Conservation (phyloP, 768 basidiomycete species). For the Macrocybe gigantea region DNA sequence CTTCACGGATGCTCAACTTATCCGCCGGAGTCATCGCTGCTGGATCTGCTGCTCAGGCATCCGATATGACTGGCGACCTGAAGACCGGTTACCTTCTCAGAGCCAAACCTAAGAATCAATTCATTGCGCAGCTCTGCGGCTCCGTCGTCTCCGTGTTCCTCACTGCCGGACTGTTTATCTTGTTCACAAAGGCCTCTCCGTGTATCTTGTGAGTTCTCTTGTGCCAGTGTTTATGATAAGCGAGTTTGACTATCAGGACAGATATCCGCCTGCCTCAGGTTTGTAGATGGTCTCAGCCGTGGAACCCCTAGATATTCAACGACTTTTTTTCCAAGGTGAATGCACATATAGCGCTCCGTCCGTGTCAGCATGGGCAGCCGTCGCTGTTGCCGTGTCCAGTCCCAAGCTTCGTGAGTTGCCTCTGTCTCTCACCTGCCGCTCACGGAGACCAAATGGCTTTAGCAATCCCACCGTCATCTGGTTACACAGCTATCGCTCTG, state of each 20-base stretch:
- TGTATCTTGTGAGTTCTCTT: slow-evolving; percentile 41
- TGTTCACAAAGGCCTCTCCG: slow-evolving; percentile 57
- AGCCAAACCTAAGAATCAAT: slow-evolving; percentile 58
- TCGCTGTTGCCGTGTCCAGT: slow-evolving; percentile 43
- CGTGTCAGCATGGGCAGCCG: slow-evolving; percentile 52
- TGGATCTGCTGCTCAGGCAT: slow-evolving; percentile 49
- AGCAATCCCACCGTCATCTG: slow-evolving; percentile 50
- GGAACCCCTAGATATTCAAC: not conserved
- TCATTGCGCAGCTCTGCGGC: slow-evolving; percentile 53
- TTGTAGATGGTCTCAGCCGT: not conserved
- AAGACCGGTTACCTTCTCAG: slow-evolving; percentile 68
- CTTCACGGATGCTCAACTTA: slow-evolving; percentile 44
- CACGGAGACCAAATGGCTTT: not conserved
- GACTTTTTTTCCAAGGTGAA: slow-evolving; percentile 3
- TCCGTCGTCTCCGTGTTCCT: slow-evolving; percentile 58
- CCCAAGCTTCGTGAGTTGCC: slow-evolving; percentile 38
- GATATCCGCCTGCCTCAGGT: slow-evolving; percentile 20
- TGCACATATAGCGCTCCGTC: slow-evolving; percentile 55
- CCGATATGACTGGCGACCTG: slow-evolving; percentile 64
- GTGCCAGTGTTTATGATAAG: not conserved
- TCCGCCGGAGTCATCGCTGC: slow-evolving; percentile 48
- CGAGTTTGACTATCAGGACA: slow-evolving; percentile 6
- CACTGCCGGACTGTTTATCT: slow-evolving; percentile 49
- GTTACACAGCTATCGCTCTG: slow-evolving; percentile 52
- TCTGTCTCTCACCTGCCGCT: not conserved